These are phyloP conservation scores for Bipolaris oryzae DNA, from an alignment of 2,329 filamentous ascomycete species.

Conservation along the genomic window DNA sequence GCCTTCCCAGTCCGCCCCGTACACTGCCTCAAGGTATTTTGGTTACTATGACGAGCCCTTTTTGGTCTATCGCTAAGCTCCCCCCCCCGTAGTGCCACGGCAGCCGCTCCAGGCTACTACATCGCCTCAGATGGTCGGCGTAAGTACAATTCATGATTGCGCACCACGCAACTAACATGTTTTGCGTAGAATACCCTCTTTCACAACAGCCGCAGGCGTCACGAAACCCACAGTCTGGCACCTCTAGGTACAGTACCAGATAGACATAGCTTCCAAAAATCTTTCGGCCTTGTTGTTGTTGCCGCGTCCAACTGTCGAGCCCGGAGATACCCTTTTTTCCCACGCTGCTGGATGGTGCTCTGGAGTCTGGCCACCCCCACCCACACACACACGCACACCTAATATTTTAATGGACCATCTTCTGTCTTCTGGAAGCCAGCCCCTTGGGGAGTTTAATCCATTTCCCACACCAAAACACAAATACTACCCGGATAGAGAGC, in stretches of 20 bases:
- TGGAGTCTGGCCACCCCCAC: constrained; percentile 33
- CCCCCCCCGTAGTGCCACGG: constrained; percentile 38
- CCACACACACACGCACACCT: constrained; percentile 7
- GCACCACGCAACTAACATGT: constrained; percentile 25
- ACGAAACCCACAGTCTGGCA: constrained; percentile 31
- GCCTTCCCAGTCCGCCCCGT: constrained; percentile 27
- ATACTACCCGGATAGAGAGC: constrained; percentile 37
- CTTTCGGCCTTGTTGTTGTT: constrained; percentile 37
- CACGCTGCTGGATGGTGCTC: constrained; percentile 38
- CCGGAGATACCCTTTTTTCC: constrained; percentile 46
- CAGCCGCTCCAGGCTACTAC: constrained; percentile 45
- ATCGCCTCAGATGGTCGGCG: constrained; percentile 47
- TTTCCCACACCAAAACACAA: constrained; percentile 22
- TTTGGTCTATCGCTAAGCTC: constrained; percentile 52
- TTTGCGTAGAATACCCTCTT: constrained; percentile 40
- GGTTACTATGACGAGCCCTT: constrained; percentile 46
- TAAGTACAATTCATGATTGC: constrained; percentile 33
- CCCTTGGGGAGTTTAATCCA: constrained; percentile 32
- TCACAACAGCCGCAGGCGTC: constrained; percentile 37
- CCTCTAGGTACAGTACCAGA: constrained; percentile 32
- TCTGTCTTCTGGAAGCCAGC: constrained; percentile 31
- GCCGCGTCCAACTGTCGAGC: constrained; percentile 37
- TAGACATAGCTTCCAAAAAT: constrained; percentile 30
- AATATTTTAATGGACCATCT: constrained; percentile 35
- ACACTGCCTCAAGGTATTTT: constrained; percentile 51